phyloP scores from a whole-genome alignment of 345 rosid species.

The Rhizophora apiculata region DNA sequence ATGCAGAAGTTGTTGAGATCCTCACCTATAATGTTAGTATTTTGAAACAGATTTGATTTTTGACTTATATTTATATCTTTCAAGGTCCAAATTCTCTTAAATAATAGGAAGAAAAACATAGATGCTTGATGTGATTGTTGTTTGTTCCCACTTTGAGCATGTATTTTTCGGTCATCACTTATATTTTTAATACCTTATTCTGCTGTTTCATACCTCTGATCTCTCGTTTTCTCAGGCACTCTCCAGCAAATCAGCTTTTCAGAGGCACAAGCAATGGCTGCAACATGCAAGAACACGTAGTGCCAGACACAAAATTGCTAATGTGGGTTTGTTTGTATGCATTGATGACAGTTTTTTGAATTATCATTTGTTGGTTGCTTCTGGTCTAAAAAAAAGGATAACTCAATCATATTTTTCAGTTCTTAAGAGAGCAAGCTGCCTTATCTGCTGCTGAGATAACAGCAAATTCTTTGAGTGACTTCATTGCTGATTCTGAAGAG shows the following conservation, averaged over 20 bases:
- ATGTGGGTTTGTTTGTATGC: slow-evolving; percentile 40
- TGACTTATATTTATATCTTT: not conserved
- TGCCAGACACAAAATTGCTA: slow-evolving; percentile 90
- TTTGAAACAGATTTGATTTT: not conserved
- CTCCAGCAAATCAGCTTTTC: slow-evolving; percentile 82
- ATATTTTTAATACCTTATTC: not conserved
- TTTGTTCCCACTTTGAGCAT: not conserved
- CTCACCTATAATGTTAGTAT: slow-evolving; percentile 80
- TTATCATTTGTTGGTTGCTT: not conserved
- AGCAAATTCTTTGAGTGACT: slow-evolving; percentile 62
- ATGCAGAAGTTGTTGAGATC: slow-evolving; percentile 99
- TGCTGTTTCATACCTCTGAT: not conserved
- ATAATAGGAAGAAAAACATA: not conserved
- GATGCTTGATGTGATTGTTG: not conserved
- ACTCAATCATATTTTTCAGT: slow-evolving; percentile 44
- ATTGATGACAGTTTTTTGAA: not conserved
- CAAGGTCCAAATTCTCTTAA: not conserved
- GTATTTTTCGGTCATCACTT: not conserved
- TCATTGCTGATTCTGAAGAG: slow-evolving; percentile 65
- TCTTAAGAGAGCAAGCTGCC: slow-evolving; percentile 91
- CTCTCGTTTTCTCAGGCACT: slow-evolving; percentile 51
- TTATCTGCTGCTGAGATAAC: slow-evolving; percentile 76
- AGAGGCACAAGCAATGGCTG: slow-evolving; percentile 83
- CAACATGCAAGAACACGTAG: slow-evolving; percentile 84
- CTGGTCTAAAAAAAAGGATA: slow-evolving; percentile 10